Evolutionary conservation across 2,329 filamentous ascomycete species (phyloP).

Genomic region (Rhynchosporium secalis): DNA sequence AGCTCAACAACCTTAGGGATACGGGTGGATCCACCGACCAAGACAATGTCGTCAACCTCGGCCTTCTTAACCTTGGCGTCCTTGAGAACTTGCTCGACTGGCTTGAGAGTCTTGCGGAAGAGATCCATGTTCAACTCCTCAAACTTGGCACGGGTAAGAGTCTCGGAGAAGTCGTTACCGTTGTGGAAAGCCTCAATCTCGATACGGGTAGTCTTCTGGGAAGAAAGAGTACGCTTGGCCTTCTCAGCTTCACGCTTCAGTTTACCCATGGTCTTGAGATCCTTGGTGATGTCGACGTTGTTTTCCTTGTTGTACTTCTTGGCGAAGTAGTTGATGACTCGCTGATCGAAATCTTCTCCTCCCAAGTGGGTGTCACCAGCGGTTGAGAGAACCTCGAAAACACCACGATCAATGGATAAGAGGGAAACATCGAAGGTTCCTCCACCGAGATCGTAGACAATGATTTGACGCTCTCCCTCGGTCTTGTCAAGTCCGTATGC

Average conservation of each 20-base stretch:
- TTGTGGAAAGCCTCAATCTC: slow-evolving; percentile 98
- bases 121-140: slow-evolving; percentile 99
- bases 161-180: slow-evolving; percentile 98
- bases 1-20: slow-evolving; percentile 96
- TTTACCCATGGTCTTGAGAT: slow-evolving; percentile 98
- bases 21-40: slow-evolving; percentile 98
- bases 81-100: slow-evolving; percentile 97
- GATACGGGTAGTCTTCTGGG: slow-evolving; percentile 88
- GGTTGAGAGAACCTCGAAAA: slow-evolving; percentile 92
- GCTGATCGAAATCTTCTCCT: slow-evolving; percentile 99
- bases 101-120: slow-evolving; percentile 99
- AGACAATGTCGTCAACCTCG: slow-evolving; percentile 93
- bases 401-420: slow-evolving; percentile 85
- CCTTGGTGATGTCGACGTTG: slow-evolving; percentile 86
- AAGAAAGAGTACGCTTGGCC: slow-evolving; percentile 97
- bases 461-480: slow-evolving; percentile 80
- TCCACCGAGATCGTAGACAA: slow-evolving; percentile 92
- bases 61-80: slow-evolving; percentile 96
- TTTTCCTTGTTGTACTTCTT: slow-evolving; percentile 99
- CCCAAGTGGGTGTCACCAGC: slow-evolving; percentile 96
- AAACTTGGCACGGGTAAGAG: slow-evolving; percentile 96
- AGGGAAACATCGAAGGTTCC: slow-evolving; percentile 95
- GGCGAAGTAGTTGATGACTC: slow-evolving; percentile 92
- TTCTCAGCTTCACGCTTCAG: slow-evolving; percentile 99
- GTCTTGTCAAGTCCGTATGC: slow-evolving; percentile 92